Conservation (phyloP, 192 early-diverging fungal species). For the Backusella australiensis region DNA sequence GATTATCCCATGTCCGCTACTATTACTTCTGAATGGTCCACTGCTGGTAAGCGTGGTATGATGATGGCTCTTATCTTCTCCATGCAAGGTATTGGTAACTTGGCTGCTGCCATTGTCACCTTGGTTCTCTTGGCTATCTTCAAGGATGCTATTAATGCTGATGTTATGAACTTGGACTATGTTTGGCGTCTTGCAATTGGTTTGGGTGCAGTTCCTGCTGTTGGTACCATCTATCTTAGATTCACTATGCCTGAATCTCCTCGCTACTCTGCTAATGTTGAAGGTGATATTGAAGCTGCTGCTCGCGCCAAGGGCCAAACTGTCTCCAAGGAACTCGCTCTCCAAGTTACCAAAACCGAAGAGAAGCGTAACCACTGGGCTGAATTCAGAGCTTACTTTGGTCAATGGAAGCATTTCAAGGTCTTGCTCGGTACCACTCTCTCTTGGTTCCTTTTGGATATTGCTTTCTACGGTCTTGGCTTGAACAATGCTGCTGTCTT, state of each 20-base stretch:
- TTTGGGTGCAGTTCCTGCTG: constrained; percentile 76
- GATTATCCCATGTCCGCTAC: constrained; percentile 89
- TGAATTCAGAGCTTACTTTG: constrained; percentile 72
- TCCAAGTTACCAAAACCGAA: constrained; percentile 28
- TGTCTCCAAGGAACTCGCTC: neutral
- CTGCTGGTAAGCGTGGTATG: constrained; percentile 68
- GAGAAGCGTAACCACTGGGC: constrained; percentile 22
- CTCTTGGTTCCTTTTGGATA: constrained; percentile 78
- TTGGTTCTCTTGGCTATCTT: constrained; percentile 70
- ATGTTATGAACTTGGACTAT: constrained; percentile 69
- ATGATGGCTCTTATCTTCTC: constrained; percentile 67
- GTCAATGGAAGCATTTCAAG: constrained; percentile 74
- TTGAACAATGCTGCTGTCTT: constrained; percentile 66
- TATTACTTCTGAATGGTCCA: constrained; percentile 89
- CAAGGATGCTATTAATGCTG: constrained; percentile 60
- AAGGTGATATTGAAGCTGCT: constrained; percentile 40
- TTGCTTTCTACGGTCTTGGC: constrained; percentile 75
- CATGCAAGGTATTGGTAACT: constrained; percentile 90
- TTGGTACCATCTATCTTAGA: constrained; percentile 84
- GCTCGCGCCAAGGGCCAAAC: constrained; percentile 36
- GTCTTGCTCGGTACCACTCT: constrained; percentile 70
- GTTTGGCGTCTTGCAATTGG: constrained; percentile 89
- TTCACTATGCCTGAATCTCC: constrained; percentile 91
- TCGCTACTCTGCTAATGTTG: constrained; percentile 69
- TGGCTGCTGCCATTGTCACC: constrained; percentile 73